Percentiles rank a stretch among this genome's conserved stretches.
Conservation (phyloP, 2,329 filamentous ascomycete species). For the Fusarium sterilihyphosum region DNA sequence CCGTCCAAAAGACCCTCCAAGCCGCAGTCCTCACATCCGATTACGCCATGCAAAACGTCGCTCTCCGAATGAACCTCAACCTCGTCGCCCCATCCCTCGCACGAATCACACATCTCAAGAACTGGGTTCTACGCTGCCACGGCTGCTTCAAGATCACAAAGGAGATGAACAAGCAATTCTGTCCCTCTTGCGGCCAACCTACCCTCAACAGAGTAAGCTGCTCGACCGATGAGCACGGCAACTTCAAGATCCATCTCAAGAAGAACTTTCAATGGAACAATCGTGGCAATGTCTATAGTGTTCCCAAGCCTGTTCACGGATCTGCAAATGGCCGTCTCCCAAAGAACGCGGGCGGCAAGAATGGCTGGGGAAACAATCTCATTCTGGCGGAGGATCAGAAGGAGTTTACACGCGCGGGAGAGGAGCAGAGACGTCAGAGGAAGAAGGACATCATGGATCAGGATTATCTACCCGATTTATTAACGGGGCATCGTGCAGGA, state of each 20-base stretch:
- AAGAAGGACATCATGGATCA: constrained; percentile 92
- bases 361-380: constrained; percentile 85
- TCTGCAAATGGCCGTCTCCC: constrained; percentile 79
- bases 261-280: constrained; percentile 97
- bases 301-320: constrained; percentile 89
- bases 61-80: constrained; percentile 93
- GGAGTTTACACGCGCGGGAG: constrained; percentile 77
- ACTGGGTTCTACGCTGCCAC: constrained; percentile 92
- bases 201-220: constrained; percentile 87
- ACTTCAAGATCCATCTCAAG: constrained; percentile 88
- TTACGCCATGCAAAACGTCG: constrained; percentile 97
- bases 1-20: constrained; percentile 74
- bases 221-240: constrained; percentile 81
- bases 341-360: constrained; percentile 78
- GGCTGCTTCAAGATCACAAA: constrained; percentile 88
- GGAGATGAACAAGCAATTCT: constrained; percentile 91
- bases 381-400: constrained; percentile 96
- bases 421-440: constrained; percentile 71
- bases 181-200: constrained; percentile 86
- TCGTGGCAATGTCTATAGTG: constrained; percentile 88
- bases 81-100: constrained; percentile 82
- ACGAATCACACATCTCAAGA: constrained; percentile 85
- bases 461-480: constrained; percentile 86
- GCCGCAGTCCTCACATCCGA: constrained; percentile 94
- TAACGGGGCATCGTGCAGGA: constrained; percentile 79